Evolutionary conservation across 805 yeast species (phyloP).

Genomic region (Wickerhamiella alocasiicola): DNA sequence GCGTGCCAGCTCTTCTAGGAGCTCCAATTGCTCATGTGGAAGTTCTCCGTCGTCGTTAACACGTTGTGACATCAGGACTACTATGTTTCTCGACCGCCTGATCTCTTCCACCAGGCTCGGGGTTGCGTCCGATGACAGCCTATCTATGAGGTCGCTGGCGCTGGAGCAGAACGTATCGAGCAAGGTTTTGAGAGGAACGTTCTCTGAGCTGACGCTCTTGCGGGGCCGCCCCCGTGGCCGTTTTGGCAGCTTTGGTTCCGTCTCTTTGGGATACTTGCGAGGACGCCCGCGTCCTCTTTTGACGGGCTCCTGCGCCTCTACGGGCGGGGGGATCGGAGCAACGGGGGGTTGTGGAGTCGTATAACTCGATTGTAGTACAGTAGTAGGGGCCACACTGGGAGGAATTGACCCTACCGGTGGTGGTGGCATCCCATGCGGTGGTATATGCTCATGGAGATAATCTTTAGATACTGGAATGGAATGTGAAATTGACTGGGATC

Average conservation of each 20-base stretch:
- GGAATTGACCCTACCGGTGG: no score
- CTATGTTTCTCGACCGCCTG: background rate
- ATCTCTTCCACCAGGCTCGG: background rate
- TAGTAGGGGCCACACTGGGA: no score
- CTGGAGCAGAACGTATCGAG: background rate
- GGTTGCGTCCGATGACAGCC: background rate
- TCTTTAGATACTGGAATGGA: background rate
- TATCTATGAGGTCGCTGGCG: background rate
- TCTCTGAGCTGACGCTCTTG: background rate
- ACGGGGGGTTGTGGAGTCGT: no score
- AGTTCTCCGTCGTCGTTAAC: background rate
- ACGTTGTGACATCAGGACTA: background rate
- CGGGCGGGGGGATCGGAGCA: background rate
- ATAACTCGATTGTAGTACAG: no score
- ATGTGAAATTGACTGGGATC: background rate
- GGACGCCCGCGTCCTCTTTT: constrained; percentile 11
- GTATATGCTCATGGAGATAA: no score
- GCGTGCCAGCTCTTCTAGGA: no score
- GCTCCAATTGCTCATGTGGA: no score
- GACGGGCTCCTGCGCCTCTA: background rate
- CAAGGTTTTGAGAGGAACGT: background rate
- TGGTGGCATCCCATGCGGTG: no score
- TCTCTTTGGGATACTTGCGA: constrained; percentile 3
- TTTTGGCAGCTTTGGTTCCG: background rate
- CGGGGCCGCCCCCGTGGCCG: constrained; percentile 11